Evolutionary conservation across 1,284 basidiomycete genomes (phyloP).

Genomic region (Xanthoconium separans): DNA sequence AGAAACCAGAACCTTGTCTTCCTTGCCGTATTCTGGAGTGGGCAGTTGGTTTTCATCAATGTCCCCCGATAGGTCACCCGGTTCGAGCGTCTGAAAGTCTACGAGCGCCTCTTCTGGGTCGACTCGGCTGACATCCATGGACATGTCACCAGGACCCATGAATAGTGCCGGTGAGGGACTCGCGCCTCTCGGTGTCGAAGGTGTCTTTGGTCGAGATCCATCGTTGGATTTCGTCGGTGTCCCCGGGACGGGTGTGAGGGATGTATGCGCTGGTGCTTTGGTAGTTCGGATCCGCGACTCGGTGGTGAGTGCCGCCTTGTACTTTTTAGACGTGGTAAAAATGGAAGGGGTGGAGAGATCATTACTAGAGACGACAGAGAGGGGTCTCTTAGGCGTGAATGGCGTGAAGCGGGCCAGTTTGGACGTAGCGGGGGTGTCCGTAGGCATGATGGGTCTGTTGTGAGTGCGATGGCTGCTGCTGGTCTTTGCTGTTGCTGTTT

Average conservation of each 20-base stretch:
- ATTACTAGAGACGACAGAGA: slow-evolving; percentile 34
- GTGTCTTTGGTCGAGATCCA: slow-evolving; percentile 48
- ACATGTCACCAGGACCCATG: slow-evolving; percentile 53
- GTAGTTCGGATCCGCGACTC: slow-evolving; percentile 52
- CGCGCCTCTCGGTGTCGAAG: slow-evolving; percentile 45
- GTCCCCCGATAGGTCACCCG: slow-evolving; percentile 63
- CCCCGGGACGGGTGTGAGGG: slow-evolving; percentile 48
- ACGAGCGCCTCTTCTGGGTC: slow-evolving; percentile 76
- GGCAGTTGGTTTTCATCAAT: slow-evolving; percentile 55
- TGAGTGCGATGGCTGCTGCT: neutral
- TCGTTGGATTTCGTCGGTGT: slow-evolving; percentile 48
- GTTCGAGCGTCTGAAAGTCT: slow-evolving; percentile 69
- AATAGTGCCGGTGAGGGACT: slow-evolving; percentile 48
- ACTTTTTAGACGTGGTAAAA: slow-evolving; percentile 59
- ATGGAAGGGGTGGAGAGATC: slow-evolving; percentile 40
- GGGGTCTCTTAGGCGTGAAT: slow-evolving; percentile 56
- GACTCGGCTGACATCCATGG: slow-evolving; percentile 69
- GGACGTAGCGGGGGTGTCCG: slow-evolving; percentile 26
- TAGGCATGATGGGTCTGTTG: slow-evolving; percentile 3
- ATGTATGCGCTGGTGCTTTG: slow-evolving; percentile 36
- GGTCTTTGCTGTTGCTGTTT: neutral
- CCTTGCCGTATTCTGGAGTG: slow-evolving; percentile 51
- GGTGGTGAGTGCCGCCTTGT: slow-evolving; percentile 60
- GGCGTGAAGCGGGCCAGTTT: slow-evolving; percentile 36
- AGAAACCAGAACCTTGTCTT: slow-evolving; percentile 88